Evolutionary conservation across 306 rosid genomes (phyloP).

Genomic region (Ochetophila trinervis): DNA sequence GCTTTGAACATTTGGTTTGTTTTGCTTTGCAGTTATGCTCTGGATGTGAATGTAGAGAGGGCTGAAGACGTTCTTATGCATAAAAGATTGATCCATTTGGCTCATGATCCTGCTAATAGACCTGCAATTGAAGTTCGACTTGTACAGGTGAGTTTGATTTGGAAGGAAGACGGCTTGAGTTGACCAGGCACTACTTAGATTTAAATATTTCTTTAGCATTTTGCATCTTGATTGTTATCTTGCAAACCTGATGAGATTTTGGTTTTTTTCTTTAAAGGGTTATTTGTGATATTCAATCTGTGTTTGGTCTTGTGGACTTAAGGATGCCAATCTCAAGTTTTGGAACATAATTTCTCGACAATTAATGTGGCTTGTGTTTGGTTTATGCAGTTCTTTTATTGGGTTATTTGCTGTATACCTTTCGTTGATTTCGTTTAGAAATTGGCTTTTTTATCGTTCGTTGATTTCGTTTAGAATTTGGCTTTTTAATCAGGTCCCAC

Average conservation of each 20-base stretch:
- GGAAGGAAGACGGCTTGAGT: background rate
- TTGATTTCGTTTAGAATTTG: background rate
- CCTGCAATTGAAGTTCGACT: constrained; percentile 96
- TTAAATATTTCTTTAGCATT: background rate
- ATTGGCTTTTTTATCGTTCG: constrained; percentile 4
- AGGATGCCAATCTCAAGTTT: too few species aligned
- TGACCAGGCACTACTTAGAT: background rate
- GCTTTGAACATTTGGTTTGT: constrained; percentile 28
- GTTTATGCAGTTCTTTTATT: background rate
- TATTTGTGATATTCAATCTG: too few species aligned
- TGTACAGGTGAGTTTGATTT: constrained; percentile 65
- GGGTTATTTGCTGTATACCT: background rate
- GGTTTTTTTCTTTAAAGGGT: too few species aligned
- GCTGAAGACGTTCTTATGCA: constrained; percentile 96
- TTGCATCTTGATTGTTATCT: too few species aligned
- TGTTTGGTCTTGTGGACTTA: too few species aligned
- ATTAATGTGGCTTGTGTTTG: constrained; percentile 1
- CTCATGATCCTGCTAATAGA: constrained; percentile 78
- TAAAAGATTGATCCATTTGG: constrained; percentile 76
- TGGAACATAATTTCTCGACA: background rate
- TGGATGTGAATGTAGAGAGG: constrained; percentile 97
- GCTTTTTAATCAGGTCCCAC: constrained; percentile 7
- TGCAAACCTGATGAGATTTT: too few species aligned
- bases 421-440: background rate
- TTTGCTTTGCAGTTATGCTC: constrained; percentile 63